Conservation (phyloP, 305 asterid genomes). For the Plantago coronopus region DNA sequence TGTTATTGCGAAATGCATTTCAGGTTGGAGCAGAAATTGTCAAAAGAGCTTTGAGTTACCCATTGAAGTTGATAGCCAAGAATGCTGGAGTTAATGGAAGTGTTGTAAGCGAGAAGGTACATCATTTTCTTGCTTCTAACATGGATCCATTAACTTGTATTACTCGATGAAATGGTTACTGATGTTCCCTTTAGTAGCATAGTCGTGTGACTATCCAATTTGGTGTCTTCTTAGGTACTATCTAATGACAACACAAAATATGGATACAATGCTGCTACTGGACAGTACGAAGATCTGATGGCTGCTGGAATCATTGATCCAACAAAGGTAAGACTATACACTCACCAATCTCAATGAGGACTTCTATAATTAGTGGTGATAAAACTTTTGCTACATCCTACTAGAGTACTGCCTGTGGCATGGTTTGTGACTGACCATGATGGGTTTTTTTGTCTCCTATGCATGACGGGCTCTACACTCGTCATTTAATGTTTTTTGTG, state of each 20-base stretch:
- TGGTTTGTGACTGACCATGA: too few species aligned
- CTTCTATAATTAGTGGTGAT: background rate
- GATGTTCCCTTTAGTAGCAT: background rate
- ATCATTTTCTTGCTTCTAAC: background rate
- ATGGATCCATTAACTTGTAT: background rate
- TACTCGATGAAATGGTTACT: background rate
- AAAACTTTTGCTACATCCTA: too few species aligned
- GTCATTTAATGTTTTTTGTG: too few species aligned
- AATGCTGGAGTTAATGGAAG: constrained; percentile 74
- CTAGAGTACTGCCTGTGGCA: too few species aligned
- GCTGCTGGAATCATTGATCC: constrained; percentile 71
- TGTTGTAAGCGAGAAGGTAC: constrained; percentile 66
- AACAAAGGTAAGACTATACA: constrained; percentile 41
- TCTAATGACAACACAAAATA: constrained; percentile 43
- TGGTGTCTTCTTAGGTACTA: constrained; percentile 38
- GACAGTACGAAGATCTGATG: constrained; percentile 58
- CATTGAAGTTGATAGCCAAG: constrained; percentile 63
- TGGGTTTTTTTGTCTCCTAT: too few species aligned
- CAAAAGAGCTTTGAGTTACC: constrained; percentile 63
- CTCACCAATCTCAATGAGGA: background rate
- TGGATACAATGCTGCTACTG: constrained; percentile 67
- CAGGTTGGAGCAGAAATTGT: constrained; percentile 72
- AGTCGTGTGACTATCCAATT: background rate
- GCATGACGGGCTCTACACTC: too few species aligned
- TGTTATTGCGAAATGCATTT: constrained; percentile 8